Conservation (phyloP, 1,139 yeast genomes). For the Suhomyces terraborum region DNA sequence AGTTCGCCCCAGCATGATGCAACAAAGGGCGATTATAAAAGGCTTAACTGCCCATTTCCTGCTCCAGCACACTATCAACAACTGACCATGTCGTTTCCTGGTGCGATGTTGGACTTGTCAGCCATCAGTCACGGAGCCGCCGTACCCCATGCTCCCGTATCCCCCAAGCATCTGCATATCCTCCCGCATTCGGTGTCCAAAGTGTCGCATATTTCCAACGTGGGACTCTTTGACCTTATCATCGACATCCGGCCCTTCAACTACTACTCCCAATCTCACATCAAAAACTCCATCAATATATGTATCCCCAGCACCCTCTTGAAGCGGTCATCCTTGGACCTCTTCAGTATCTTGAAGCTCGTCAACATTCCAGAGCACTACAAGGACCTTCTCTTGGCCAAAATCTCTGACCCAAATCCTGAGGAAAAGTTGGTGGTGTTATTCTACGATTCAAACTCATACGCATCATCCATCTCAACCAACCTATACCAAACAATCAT, state of each 20-base stretch:
- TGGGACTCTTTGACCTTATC: slow-evolving; percentile 22
- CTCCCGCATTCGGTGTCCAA: slow-evolving; percentile 13
- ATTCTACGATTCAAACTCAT: slow-evolving; percentile 51
- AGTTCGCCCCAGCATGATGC: slow-evolving; percentile 2
- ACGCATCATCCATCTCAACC: slow-evolving; percentile 31
- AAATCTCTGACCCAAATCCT: slow-evolving; percentile 7
- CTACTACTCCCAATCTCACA: slow-evolving; percentile 31
- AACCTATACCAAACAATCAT: slow-evolving; percentile 44
- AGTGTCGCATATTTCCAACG: slow-evolving; percentile 11
- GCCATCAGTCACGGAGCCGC: slow-evolving; percentile 1
- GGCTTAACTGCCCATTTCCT: background rate
- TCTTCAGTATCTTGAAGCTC: slow-evolving; percentile 34
- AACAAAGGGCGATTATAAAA: background rate
- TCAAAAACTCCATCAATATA: slow-evolving; percentile 35
- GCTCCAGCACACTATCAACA: background rate
- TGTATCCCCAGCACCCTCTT: slow-evolving; percentile 47
- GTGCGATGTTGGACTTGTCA: slow-evolving; percentile 7
- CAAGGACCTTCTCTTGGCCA: slow-evolving; percentile 22
- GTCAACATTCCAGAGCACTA: slow-evolving; percentile 26
- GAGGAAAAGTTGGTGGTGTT: slow-evolving; percentile 34
- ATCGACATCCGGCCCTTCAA: slow-evolving; percentile 44
- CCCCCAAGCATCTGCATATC: slow-evolving; percentile 1
- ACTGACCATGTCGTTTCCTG: slow-evolving; percentile 1
- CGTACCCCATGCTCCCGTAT: slow-evolving; percentile 1
- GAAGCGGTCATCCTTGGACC: slow-evolving; percentile 37